phyloP scores from a whole-genome alignment of 2,329 filamentous ascomycete genomes.

The Plenodomus tracheiphilus region DNA sequence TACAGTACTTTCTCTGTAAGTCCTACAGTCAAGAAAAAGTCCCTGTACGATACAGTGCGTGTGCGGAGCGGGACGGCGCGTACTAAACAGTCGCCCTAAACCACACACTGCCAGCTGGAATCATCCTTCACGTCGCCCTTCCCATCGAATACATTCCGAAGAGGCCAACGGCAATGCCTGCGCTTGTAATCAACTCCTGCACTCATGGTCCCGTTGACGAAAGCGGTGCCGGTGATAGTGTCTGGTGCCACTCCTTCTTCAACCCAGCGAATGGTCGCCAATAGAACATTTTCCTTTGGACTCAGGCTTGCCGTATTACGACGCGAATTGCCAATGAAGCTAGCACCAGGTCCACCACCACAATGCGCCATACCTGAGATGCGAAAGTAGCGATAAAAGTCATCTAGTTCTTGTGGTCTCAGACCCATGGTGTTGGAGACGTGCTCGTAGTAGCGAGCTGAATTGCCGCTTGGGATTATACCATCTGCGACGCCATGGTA shows the following conservation, averaged over 20 bases:
- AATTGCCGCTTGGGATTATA: conserved; percentile 51
- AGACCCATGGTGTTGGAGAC: conserved; percentile 50
- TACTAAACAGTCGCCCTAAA: no score
- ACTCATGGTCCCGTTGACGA: conserved; percentile 34
- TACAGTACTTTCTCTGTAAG: no score
- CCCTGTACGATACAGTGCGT: no score
- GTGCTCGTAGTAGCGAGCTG: conserved; percentile 54
- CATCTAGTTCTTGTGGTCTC: conserved; percentile 40
- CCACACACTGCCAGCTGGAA: no score
- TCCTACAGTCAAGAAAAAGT: no score
- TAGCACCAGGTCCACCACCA: conserved; percentile 52
- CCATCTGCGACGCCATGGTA: conserved; percentile 52
- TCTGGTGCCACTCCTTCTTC: conserved; percentile 50
- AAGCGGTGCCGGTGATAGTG: conserved; percentile 36
- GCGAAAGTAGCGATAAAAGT: conserved; percentile 56
- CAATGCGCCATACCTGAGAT: conserved; percentile 59
- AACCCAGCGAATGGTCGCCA: conserved; percentile 54
- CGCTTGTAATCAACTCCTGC: no score
- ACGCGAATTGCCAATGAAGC: conserved; percentile 37
- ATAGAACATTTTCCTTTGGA: conserved; percentile 51
- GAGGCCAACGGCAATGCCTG: no score
- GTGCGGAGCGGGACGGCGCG: no score
- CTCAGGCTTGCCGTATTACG: conserved; percentile 36
- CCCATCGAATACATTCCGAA: no score
- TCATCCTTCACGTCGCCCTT: no score